Conservation (phyloP, 1,284 basidiomycete species). For the Leccinum pallidistipes region DNA sequence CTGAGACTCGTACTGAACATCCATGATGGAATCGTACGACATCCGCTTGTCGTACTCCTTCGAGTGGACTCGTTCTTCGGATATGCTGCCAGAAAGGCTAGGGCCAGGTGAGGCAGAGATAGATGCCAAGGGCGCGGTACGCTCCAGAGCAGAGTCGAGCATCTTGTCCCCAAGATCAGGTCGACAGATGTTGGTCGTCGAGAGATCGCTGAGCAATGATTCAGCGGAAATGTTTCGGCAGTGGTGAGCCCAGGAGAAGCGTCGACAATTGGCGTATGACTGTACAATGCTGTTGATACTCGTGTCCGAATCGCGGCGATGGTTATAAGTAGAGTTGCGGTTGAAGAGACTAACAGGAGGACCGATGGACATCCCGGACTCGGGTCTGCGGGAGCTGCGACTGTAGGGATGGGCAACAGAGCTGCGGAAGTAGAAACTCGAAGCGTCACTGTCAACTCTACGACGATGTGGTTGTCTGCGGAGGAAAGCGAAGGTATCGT, state of each 20-base stretch:
- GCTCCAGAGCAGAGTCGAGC: slow-evolving; percentile 68
- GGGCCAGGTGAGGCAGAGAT: slow-evolving; percentile 70
- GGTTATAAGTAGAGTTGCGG: slow-evolving; percentile 50
- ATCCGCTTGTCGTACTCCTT: slow-evolving; percentile 36
- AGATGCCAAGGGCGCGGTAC: slow-evolving; percentile 56
- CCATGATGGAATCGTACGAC: slow-evolving; percentile 65
- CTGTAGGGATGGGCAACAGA: slow-evolving; percentile 36
- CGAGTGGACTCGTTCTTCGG: slow-evolving; percentile 1
- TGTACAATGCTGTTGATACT: slow-evolving; percentile 55
- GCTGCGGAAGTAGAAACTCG: slow-evolving; percentile 68
- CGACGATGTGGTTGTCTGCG: slow-evolving; percentile 42
- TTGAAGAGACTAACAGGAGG: slow-evolving; percentile 76
- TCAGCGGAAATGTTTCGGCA: slow-evolving; percentile 61
- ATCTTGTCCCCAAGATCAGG: slow-evolving; percentile 87
- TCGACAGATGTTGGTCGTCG: slow-evolving; percentile 56
- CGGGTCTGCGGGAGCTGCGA: slow-evolving; percentile 48
- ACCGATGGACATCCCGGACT: slow-evolving; percentile 49
- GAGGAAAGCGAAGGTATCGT: slow-evolving; percentile 74
- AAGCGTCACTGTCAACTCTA: slow-evolving; percentile 73
- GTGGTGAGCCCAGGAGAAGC: slow-evolving; percentile 63
- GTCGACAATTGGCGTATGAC: slow-evolving; percentile 53
- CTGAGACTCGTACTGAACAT: slow-evolving; percentile 34
- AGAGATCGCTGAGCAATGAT: slow-evolving; percentile 65
- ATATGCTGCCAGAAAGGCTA: slow-evolving; percentile 35
- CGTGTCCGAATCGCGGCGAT: slow-evolving; percentile 51